phyloP scores from a whole-genome alignment of 1,284 basidiomycete genomes.

The Gomphus bonarii region DNA sequence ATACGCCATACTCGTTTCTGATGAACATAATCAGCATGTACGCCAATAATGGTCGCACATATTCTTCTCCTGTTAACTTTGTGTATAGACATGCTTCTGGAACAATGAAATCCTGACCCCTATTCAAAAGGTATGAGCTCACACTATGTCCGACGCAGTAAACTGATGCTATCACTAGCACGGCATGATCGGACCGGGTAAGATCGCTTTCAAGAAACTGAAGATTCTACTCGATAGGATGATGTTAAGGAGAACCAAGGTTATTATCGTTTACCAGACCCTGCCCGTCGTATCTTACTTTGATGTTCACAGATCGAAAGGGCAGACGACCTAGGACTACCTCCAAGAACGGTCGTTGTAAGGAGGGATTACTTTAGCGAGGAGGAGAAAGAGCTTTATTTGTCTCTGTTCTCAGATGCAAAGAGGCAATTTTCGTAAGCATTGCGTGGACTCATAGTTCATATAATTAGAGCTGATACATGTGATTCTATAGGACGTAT shows the following conservation, averaged over 20 bases:
- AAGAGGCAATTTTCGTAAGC: slow-evolving; percentile 70
- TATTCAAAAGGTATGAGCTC: slow-evolving; percentile 63
- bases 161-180: slow-evolving; percentile 18
- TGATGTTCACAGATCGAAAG: slow-evolving; percentile 64
- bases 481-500: slow-evolving; percentile 48
- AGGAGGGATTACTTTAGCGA: slow-evolving; percentile 91
- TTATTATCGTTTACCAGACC: slow-evolving; percentile 17
- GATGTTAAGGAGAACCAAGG: slow-evolving; percentile 90
- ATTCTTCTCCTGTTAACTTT: slow-evolving; percentile 23
- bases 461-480: neutral
- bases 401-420: slow-evolving; percentile 86
- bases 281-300: neutral
- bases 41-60: slow-evolving; percentile 3
- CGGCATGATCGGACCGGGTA: slow-evolving; percentile 66
- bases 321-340: slow-evolving; percentile 96
- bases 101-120: slow-evolving; percentile 92
- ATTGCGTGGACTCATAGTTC: too few relatives aligned
- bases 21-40: neutral
- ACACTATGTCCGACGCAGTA: neutral
- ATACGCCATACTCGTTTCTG: neutral
- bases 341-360: slow-evolving; percentile 86
- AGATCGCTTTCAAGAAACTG: slow-evolving; percentile 82
- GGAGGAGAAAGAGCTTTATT: slow-evolving; percentile 94
- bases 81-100: slow-evolving; percentile 69
- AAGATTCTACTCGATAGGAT: slow-evolving; percentile 84